Percentiles rank a stretch among this genome's conserved stretches.
phyloP scores from a whole-genome alignment of 2,329 filamentous ascomycete species.

The Trichoderma sp. region DNA sequence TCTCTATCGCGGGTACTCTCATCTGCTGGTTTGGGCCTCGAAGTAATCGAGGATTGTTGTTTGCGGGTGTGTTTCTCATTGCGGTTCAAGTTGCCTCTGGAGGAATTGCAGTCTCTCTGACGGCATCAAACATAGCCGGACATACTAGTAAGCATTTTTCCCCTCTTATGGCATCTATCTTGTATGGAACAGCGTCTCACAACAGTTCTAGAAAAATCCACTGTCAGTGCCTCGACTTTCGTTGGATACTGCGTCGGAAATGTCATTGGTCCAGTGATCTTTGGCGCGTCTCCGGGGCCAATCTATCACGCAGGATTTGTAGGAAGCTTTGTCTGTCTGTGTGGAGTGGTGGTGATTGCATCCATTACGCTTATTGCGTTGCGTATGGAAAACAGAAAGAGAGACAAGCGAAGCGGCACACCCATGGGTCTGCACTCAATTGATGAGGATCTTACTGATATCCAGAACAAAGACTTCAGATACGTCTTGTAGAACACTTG shows the following conservation, averaged over 20 bases:
- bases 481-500: neutral
- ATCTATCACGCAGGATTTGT: neutral
- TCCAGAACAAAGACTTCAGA: neutral
- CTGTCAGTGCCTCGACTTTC: conserved; percentile 1
- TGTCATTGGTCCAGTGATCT: neutral
- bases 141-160: neutral
- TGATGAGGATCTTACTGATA: neutral
- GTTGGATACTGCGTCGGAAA: conserved; percentile 6
- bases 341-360: neutral
- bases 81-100: conserved; percentile 2
- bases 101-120: neutral
- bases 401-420: neutral
- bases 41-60: neutral
- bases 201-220: neutral
- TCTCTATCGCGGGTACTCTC: neutral
- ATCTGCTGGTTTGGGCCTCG: conserved; percentile 4
- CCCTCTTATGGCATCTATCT: neutral
- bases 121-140: conserved; percentile 1
- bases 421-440: neutral
- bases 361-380: neutral
- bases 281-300: neutral
- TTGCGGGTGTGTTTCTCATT: neutral
- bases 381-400: neutral
- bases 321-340: conserved; percentile 1
- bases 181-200: neutral